Conservation (phyloP, 2,329 filamentous ascomycete species). For the Calonectria ilicicola region DNA sequence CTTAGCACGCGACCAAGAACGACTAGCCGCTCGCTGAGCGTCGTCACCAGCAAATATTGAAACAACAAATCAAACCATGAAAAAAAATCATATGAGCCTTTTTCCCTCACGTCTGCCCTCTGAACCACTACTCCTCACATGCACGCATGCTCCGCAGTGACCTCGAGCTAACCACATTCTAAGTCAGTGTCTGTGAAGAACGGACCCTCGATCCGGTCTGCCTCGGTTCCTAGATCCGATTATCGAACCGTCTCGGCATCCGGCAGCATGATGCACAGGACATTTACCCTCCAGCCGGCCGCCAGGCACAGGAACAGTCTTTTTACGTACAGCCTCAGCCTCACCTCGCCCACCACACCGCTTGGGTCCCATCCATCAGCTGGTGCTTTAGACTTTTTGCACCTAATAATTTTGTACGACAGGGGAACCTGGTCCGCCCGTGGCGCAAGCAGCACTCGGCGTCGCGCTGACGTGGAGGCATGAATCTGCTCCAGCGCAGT, state of each 20-base stretch:
- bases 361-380: background rate
- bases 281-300: background rate
- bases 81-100: background rate
- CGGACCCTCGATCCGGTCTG: background rate
- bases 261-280: background rate
- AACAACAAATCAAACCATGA: background rate
- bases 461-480: conserved; percentile 1
- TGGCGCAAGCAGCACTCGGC: background rate
- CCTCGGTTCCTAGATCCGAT: conserved; percentile 1
- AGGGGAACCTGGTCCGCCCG: background rate
- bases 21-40: background rate
- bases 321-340: background rate
- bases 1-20: background rate
- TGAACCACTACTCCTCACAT: background rate
- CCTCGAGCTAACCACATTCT: background rate
- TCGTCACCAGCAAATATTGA: background rate
- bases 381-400: background rate
- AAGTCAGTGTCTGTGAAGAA: background rate
- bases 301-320: background rate
- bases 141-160: background rate
- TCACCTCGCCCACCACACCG: conserved; percentile 1
- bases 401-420: background rate
- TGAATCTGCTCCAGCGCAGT: background rate
- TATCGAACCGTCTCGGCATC: background rate
- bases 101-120: background rate